These are phyloP conservation scores for Kodamaea fukazawae DNA, from an alignment of 805 yeast genomes.

Conservation along the genomic window DNA sequence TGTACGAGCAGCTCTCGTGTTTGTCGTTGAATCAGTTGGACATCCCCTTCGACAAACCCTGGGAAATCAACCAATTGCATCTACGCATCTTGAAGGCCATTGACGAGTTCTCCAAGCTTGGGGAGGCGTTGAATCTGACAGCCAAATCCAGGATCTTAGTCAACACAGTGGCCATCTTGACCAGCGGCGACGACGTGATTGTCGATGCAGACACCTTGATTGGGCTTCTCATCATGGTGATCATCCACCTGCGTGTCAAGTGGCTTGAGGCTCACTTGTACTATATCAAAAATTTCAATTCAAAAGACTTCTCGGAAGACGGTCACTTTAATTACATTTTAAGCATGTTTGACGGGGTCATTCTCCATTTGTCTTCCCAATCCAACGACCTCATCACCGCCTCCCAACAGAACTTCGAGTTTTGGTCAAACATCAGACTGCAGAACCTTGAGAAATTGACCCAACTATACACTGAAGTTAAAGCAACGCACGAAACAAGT, in stretches of 20 bases:
- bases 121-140: slow-evolving; percentile 43
- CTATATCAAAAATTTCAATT: slow-evolving; percentile 63
- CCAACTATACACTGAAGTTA: background rate
- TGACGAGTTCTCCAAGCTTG: slow-evolving; percentile 45
- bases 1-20: slow-evolving; percentile 35
- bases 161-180: slow-evolving; percentile 51
- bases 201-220: slow-evolving; percentile 82
- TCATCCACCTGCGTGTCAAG: slow-evolving; percentile 58
- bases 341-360: slow-evolving; percentile 81
- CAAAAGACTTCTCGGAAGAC: slow-evolving; percentile 25
- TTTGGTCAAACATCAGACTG: slow-evolving; percentile 51
- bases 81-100: slow-evolving; percentile 51
- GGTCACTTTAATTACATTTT: slow-evolving; percentile 76
- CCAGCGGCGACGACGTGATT: slow-evolving; percentile 27
- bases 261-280: slow-evolving; percentile 61
- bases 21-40: slow-evolving; percentile 53
- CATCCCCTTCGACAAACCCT: slow-evolving; percentile 38
- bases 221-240: slow-evolving; percentile 67
- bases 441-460: slow-evolving; percentile 21
- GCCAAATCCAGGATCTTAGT: slow-evolving; percentile 49
- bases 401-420: slow-evolving; percentile 47
- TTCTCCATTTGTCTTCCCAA: slow-evolving; percentile 51
- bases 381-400: slow-evolving; percentile 37
- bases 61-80: slow-evolving; percentile 35
- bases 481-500: background rate